phyloP scores from a whole-genome alignment of 1,284 basidiomycete species.

The Cryptococcus sp. region DNA sequence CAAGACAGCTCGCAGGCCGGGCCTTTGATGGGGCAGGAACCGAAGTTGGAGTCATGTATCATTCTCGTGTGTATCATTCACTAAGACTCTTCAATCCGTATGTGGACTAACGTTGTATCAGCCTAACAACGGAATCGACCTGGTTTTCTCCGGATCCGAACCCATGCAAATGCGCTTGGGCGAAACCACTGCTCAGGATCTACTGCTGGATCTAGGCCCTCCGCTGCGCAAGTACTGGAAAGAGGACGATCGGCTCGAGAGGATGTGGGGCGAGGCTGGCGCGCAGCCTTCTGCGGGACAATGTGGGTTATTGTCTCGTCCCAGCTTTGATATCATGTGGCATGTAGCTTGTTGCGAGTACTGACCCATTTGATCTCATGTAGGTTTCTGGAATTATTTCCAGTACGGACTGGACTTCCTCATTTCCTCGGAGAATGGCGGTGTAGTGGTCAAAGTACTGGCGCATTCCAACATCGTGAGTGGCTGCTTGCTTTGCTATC shows the following conservation, averaged over 20 bases:
- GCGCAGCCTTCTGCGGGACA: conserved; percentile 13
- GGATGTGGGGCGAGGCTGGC: conserved; percentile 39
- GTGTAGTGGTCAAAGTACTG: conserved; percentile 75
- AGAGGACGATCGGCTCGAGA: conserved; percentile 75
- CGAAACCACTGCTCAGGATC: conserved; percentile 77
- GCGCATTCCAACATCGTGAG: conserved; percentile 81
- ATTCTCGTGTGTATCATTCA: conserved; percentile 25
- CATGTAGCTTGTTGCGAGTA: too few relatives aligned
- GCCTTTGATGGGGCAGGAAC: conserved; percentile 34
- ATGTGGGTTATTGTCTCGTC: background rate
- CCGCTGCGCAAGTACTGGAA: conserved; percentile 78
- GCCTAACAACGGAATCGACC: conserved; percentile 71
- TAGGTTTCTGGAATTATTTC: conserved; percentile 86
- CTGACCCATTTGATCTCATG: too few relatives aligned
- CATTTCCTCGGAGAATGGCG: conserved; percentile 59
- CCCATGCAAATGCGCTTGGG: conserved; percentile 70
- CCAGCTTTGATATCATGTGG: background rate
- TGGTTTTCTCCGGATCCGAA: conserved; percentile 54
- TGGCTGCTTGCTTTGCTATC: conserved; percentile 2
- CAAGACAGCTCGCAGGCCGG: conserved; percentile 4
- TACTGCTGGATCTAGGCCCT: conserved; percentile 73
- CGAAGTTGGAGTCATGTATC: conserved; percentile 17
- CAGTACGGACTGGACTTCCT: conserved; percentile 83
- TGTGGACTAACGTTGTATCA: conserved; percentile 37
- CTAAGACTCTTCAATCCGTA: background rate